These are phyloP conservation scores for Datisca glomerata DNA, from an alignment of 306 rosid species.

Conservation along the genomic window DNA sequence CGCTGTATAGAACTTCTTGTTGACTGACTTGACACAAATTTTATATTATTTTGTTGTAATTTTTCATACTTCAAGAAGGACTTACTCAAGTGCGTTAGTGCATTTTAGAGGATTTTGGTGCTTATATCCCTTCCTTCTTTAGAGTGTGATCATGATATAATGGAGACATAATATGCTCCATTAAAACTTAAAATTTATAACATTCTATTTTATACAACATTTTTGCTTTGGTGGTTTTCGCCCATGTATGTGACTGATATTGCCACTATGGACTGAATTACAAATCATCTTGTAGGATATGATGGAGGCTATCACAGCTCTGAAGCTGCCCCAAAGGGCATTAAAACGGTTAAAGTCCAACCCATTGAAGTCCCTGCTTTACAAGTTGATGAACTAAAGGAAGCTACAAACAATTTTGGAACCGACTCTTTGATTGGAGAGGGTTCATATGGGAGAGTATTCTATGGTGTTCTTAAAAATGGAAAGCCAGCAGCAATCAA, in stretches of 20 bases:
- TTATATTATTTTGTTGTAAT: too few relatives aligned
- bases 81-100: too few relatives aligned
- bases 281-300: conserved; percentile 34
- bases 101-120: too few relatives aligned
- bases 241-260: not conserved
- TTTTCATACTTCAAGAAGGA: too few relatives aligned
- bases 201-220: too few relatives aligned
- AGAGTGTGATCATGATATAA: too few relatives aligned
- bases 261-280: conserved; percentile 11
- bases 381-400: conserved; percentile 59
- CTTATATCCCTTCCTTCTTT: too few relatives aligned
- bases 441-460: conserved; percentile 88
- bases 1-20: too few relatives aligned
- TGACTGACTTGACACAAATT: too few relatives aligned
- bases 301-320: conserved; percentile 46
- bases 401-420: conserved; percentile 57
- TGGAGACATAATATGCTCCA: too few relatives aligned
- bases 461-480: conserved; percentile 52
- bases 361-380: conserved; percentile 77
- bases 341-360: conserved; percentile 53
- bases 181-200: too few relatives aligned
- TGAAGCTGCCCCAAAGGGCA: conserved; percentile 49
- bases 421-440: conserved; percentile 74
- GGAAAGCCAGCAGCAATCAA: conserved; percentile 64
- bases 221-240: not conserved